Evolutionary conservation across 352 stramenopile species (phyloP).

Genomic region (Pythium insidiosum): DNA sequence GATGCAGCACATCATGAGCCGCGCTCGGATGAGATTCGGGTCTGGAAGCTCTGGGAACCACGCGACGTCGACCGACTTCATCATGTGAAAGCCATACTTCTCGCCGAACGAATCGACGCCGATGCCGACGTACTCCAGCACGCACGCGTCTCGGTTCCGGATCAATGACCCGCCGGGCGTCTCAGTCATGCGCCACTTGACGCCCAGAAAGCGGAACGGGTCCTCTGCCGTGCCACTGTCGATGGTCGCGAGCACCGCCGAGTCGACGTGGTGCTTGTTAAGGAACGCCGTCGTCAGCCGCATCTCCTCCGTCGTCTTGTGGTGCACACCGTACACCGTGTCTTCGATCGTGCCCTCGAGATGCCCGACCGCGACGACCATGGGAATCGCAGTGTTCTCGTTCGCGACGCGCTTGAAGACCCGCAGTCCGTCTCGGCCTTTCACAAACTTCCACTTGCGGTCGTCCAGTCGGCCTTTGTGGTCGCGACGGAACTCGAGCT

Average conservation of each 20-base stretch:
- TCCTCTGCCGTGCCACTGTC: too few species aligned
- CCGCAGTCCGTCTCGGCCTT: constrained; percentile 8
- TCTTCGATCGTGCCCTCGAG: constrained; percentile 37
- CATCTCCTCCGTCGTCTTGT: constrained; percentile 46
- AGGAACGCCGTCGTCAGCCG: too few species aligned
- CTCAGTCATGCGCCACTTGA: constrained; percentile 11
- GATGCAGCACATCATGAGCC: constrained; percentile 53
- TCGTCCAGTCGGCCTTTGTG: constrained; percentile 12
- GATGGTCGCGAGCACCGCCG: too few species aligned
- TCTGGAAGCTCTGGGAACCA: constrained; percentile 25
- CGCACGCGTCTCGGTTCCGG: constrained; percentile 34
- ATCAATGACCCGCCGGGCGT: constrained; percentile 24
- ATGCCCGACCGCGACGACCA: constrained; percentile 35
- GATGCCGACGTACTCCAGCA: constrained; percentile 41
- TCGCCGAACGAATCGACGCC: constrained; percentile 23
- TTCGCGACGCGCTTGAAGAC: constrained; percentile 10
- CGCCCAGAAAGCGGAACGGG: too few species aligned
- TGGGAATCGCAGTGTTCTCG: constrained; percentile 23
- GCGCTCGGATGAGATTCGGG: constrained; percentile 25
- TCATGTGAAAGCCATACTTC: constrained; percentile 32
- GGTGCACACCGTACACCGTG: constrained; percentile 37
- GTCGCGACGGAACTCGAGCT: constrained; percentile 20
- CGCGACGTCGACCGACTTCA: constrained; percentile 40
- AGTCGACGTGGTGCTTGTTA: too few species aligned
- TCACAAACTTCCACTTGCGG: constrained; percentile 24